Conservation (phyloP, 345 rosid genomes). For the Eucalyptus decipiens region DNA sequence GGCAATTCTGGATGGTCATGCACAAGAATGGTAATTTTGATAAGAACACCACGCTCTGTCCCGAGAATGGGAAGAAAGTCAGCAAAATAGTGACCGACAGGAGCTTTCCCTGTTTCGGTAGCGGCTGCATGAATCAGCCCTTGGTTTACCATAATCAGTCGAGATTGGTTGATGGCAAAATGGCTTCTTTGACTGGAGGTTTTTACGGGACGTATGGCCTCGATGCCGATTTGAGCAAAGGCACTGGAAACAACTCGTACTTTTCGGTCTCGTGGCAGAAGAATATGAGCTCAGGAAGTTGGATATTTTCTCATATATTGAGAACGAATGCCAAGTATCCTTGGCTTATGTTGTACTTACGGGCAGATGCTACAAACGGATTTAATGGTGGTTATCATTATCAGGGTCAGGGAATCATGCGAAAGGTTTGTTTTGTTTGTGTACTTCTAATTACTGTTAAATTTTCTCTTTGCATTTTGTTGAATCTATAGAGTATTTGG, state of each 20-base stretch:
- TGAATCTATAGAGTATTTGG: neutral
- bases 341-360: constrained; percentile 48
- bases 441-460: neutral
- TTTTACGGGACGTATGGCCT: constrained; percentile 55
- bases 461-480: neutral
- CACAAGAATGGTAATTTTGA: constrained; percentile 63
- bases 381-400: constrained; percentile 51
- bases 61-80: constrained; percentile 39
- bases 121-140: constrained; percentile 68
- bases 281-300: constrained; percentile 29
- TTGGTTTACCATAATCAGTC: constrained; percentile 33
- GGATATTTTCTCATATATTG: constrained; percentile 33
- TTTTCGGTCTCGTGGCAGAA: constrained; percentile 36
- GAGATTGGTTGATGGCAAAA: constrained; percentile 3
- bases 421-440: constrained; percentile 6
- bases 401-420: constrained; percentile 31
- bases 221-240: constrained; percentile 19
- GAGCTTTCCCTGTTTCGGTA: constrained; percentile 48
- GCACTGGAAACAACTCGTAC: constrained; percentile 19
- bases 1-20: constrained; percentile 58
- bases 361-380: constrained; percentile 35
- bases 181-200: constrained; percentile 26
- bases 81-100: constrained; percentile 24
- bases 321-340: constrained; percentile 38
- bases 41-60: constrained; percentile 43